These are phyloP conservation scores for Cylindrotheca closterium DNA, from an alignment of 108 stramenopile genomes.

Conservation along the genomic window DNA sequence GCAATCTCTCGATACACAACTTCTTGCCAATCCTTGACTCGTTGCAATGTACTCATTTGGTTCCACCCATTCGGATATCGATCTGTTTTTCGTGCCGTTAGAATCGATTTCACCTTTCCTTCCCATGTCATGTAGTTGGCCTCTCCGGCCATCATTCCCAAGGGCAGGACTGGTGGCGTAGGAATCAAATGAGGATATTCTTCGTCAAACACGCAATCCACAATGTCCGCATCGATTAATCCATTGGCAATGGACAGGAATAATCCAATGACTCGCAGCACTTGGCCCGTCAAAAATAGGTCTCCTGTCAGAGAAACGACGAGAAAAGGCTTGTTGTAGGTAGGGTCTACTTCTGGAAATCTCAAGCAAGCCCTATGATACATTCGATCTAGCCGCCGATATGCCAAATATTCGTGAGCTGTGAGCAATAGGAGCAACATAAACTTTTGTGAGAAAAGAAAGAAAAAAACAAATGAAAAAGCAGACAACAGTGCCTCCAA, in stretches of 20 bases:
- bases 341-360: slow-evolving; percentile 13
- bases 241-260: slow-evolving; percentile 67
- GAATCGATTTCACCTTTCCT: slow-evolving; percentile 57
- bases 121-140: slow-evolving; percentile 65
- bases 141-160: slow-evolving; percentile 60
- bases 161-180: slow-evolving; percentile 58
- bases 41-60: slow-evolving; percentile 30
- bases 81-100: slow-evolving; percentile 53
- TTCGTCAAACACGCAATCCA: slow-evolving; percentile 85
- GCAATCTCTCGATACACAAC: slow-evolving; percentile 45
- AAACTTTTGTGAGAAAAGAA: too few species aligned
- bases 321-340: slow-evolving; percentile 47
- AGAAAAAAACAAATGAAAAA: not conserved
- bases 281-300: slow-evolving; percentile 70
- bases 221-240: slow-evolving; percentile 59
- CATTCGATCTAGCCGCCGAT: slow-evolving; percentile 65
- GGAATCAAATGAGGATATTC: slow-evolving; percentile 69
- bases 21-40: slow-evolving; percentile 60
- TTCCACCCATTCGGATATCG: slow-evolving; percentile 66
- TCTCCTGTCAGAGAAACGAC: slow-evolving; percentile 74
- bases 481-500: not conserved
- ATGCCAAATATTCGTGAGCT: slow-evolving; percentile 70
- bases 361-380: slow-evolving; percentile 74
- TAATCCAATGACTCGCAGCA: slow-evolving; percentile 57
- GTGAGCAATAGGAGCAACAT: slow-evolving; percentile 8